Evolutionary conservation across 108 stramenopile genomes (phyloP), one percentile per base, ranked within the genome.

Genomic region (Conticribra weissflogii): DNA sequence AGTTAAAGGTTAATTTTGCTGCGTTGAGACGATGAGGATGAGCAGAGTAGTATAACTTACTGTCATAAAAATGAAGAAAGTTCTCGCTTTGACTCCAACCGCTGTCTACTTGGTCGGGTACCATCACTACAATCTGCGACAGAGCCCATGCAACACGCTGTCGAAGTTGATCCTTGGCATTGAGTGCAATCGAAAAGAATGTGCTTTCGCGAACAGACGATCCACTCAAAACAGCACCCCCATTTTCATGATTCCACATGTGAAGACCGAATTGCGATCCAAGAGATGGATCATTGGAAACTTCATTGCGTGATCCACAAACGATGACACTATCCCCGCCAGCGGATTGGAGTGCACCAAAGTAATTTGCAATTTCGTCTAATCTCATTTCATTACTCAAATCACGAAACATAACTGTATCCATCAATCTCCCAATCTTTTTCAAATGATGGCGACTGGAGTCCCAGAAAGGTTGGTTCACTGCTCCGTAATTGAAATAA

Each of bases 261-360:
- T 29, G 27, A 18, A 51, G 59, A 29, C 58, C 68, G 49, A 61
- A 80, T 36, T 68, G 48, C 21, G 69, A 18, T 18, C 68, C 58
- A 18, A 59, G 56, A 0, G n/a, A 59, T 44, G 73, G 75, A 23
- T 86, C 75, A 58, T 79, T 90, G n/a, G 81, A 79, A 16, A 72
- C 78, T 67, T 90, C 89, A 44, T 59, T 61, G 0, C 81, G 82
- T 41, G 86, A 87, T 12, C 88, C 88, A 64, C 88, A 90, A 2
- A 85, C 75, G n/a, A n/a, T n/a, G n/a, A n/a, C n/a, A n/a, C n/a
- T n/a, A n/a, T n/a, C n/a, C n/a, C n/a, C n/a, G n/a, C n/a, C n/a
- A n/a, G n/a, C n/a, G n/a, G n/a, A n/a, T n/a, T n/a, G n/a, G n/a
- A n/a, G n/a, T n/a, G n/a, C 62, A 9, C 62, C 62, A 63, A 63